A percentile compares a stretch with the other conserved stretches of the same genome.
Evolutionary conservation across 2,329 filamentous ascomycete genomes (phyloP).

Genomic region (Ophiognomonia clavigignenti-juglandacearum): DNA sequence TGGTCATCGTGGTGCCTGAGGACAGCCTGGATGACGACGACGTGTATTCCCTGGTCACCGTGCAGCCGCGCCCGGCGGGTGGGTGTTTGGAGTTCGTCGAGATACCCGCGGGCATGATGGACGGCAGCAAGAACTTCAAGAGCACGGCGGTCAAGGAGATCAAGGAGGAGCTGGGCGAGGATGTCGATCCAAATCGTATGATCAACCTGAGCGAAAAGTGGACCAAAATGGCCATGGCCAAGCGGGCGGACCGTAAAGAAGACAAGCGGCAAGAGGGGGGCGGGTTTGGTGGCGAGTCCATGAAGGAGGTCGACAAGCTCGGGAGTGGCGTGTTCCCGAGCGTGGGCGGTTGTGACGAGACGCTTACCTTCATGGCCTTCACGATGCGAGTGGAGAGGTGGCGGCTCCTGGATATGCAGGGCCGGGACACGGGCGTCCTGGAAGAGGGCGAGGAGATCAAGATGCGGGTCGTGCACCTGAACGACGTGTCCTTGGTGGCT

Average conservation of each 20-base stretch:
- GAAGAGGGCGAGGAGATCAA: no score
- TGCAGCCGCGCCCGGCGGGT: conserved; percentile 53
- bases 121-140: conserved; percentile 49
- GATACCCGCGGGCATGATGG: conserved; percentile 59
- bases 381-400: no score
- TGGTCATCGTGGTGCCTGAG: conserved; percentile 51
- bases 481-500: no score
- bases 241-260: conserved; percentile 31
- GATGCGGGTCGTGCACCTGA: no score
- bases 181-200: conserved; percentile 43
- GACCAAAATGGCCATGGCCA: no score
- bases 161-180: conserved; percentile 53
- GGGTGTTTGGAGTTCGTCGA: conserved; percentile 54
- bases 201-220: no score
- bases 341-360: no score
- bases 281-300: conserved; percentile 18
- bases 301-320: not conserved
- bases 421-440: no score
- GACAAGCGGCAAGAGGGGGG: conserved; percentile 33
- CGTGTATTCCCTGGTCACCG: conserved; percentile 53
- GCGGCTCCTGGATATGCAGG: no score
- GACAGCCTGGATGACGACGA: conserved; percentile 36
- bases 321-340: conserved; percentile 27
- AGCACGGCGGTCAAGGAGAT: conserved; percentile 58
- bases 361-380: no score